Evolutionary conservation across 306 rosid genomes (phyloP).

Genomic region (Luffa acutangula): DNA sequence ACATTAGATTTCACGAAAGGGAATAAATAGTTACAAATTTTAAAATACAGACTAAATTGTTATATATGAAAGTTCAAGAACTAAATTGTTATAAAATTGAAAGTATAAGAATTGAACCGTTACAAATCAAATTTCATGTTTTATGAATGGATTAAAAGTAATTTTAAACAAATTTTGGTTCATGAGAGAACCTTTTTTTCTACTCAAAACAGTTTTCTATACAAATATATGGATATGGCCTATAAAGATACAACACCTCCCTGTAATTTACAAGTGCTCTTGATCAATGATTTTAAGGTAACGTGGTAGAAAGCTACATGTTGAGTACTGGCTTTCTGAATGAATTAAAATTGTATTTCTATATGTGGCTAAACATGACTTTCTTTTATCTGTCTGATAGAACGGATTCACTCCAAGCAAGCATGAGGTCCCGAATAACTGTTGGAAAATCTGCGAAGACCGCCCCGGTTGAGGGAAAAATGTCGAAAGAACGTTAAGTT

Average conservation of each 20-base stretch:
- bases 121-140: no score
- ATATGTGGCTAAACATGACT: not conserved
- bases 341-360: conserved; percentile 7
- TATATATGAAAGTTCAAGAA: no score
- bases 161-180: not conserved
- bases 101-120: no score
- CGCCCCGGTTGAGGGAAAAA: not conserved
- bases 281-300: not conserved
- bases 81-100: no score
- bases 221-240: not conserved
- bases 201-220: not conserved
- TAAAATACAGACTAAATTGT: no score
- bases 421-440: conserved; percentile 67
- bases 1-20: no score
- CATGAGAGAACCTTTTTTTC: not conserved
- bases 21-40: no score
- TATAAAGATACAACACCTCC: not conserved
- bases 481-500: conserved; percentile 5
- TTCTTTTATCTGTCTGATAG: conserved; percentile 50
- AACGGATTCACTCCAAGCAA: conserved; percentile 75
- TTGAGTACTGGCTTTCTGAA: conserved; percentile 13
- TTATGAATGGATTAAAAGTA: no score
- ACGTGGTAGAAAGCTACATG: not conserved
- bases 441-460: conserved; percentile 54
- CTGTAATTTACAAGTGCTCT: not conserved